Base-by-base conservation (phyloP, 2,329 filamentous ascomycete genomes). In the Exophiala dermatitidis region DNA sequence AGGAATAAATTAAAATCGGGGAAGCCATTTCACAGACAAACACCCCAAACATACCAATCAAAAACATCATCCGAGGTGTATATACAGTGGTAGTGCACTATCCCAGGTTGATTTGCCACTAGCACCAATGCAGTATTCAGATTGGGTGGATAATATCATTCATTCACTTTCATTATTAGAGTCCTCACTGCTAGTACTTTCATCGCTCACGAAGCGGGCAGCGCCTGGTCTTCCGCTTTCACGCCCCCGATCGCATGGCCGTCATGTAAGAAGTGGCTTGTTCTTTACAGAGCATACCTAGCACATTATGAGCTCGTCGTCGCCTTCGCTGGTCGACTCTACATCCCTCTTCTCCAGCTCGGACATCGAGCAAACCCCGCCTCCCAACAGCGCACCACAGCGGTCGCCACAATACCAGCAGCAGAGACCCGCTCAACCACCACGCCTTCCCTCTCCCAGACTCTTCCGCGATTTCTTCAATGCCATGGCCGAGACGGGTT, bases 401-500 rank as follows among this genome's bases (percentile, higher is more conserved):
- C 4, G 36, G 5, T 53, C 50, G 42, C 46, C 51, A 46, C 54
- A 32, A 19, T 32, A 37, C 29, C 28, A 12, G 34, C 50, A 26
- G 48, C 54, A 41, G 5, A 45, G 38, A 38, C 44, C 50, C 31
- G 36, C 48, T 34, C 59, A 52, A 52, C 52, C 47, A 38, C 57
- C 54, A 41, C 54, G 45, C 19, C 48, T 60, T 31, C 44, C 49
- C 19, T 56, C 59, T 37, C 60, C 60, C 30, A 54, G 54, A 44
- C 58, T 58, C 4, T 62, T 62, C 34, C 58, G 61, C 31, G 56
- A 56, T 31, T 54, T 56, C 40, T 60, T 63, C 44, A 26, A 36
- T 51, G 46, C 48, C 29, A 52, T 51, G 48, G 36, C 47, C 44
- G 46, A 61, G 46, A 40, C 41, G 47, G 47, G 47, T 26, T 46